Percentiles rank a stretch among this genome's conserved stretches.
phyloP scores from a whole-genome alignment of 2,329 filamentous ascomycete species.

The Exserohilum turcica region DNA sequence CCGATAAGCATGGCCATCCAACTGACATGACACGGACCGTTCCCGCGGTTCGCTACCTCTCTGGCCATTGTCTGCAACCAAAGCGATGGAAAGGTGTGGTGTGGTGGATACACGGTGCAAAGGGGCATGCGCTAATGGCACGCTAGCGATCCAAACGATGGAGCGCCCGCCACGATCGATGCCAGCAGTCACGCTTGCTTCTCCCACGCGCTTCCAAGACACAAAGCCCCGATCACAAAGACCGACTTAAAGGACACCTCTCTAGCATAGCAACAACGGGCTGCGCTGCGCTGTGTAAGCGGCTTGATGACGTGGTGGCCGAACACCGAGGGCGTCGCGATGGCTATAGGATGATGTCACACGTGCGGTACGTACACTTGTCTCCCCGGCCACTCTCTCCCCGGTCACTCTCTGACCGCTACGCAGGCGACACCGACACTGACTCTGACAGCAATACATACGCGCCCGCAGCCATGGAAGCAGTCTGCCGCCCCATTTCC shows the following conservation, averaged over 20 bases:
- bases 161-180: slow-evolving; percentile 8
- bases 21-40: not conserved
- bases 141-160: slow-evolving; percentile 7
- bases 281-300: slow-evolving; percentile 5
- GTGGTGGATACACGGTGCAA: not conserved
- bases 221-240: slow-evolving; percentile 4
- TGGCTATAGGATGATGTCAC: slow-evolving; percentile 3
- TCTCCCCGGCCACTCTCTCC: too few relatives aligned
- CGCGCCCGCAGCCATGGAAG: not conserved
- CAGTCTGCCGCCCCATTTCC: not conserved
- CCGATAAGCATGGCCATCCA: too few relatives aligned
- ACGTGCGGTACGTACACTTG: slow-evolving; percentile 5
- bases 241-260: not conserved
- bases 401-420: slow-evolving; percentile 4
- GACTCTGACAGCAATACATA: not conserved
- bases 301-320: slow-evolving; percentile 11
- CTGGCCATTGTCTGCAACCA: not conserved
- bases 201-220: slow-evolving; percentile 8
- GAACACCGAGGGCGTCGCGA: slow-evolving; percentile 1
- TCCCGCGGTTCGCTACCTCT: not conserved
- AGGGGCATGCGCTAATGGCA: not conserved
- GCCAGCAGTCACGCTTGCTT: slow-evolving; percentile 6
- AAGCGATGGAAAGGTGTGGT: not conserved
- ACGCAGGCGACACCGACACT: not conserved
- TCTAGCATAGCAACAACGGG: not conserved